Evolutionary conservation across 192 early-diverging fungal species (phyloP), one percentile per base, ranked within the genome.

Genomic region (Anaeromyces robustus): DNA sequence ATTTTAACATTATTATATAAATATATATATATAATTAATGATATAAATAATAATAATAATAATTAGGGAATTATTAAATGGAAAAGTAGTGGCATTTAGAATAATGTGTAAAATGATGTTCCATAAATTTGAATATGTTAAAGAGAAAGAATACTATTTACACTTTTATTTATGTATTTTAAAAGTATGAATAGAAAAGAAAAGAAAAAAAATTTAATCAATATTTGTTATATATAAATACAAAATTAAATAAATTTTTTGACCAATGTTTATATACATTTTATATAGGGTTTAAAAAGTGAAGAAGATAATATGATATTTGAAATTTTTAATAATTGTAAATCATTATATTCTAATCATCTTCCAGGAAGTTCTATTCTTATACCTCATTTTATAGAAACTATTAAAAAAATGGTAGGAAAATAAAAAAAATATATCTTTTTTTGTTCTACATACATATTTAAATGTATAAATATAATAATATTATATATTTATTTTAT

Each of bases 101-200:
- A 86, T 86, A 59, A 82, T 96, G 19, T 95, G 95, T 81, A 83
- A 90, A 29, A 87, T 94, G 80, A 92, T 96, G 90, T 94, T 91
- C 79, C 87, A 90, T n/a, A 83, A 90, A 30, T 90, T 91, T 41
- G 93, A 95, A 79, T 92, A 93, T 82, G 81, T 84, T 4, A 83
- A 93, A 77, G 82, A 89, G 41, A 82, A 86, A 13, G 83, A 86
- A 29, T 91, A 88, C 79, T 91, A 91, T 83, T 77, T 87, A 0
- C 86, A 93, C 77, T 96, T 96, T 83, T 96, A 96, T 82, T 81
- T 86, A 77, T 80, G 90, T 7, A 41, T 95, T 28, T 80, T 92
- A 2, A 91, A 92, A 86, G 93, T 93, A 81, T 78, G 19, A 31
- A n/a, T 81, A 43, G 19, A n/a, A 77, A 29, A 41, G 12, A 77